These are phyloP conservation scores for Podospora didyma DNA, from an alignment of 495 filamentous ascomycete species.

Conservation along the genomic window DNA sequence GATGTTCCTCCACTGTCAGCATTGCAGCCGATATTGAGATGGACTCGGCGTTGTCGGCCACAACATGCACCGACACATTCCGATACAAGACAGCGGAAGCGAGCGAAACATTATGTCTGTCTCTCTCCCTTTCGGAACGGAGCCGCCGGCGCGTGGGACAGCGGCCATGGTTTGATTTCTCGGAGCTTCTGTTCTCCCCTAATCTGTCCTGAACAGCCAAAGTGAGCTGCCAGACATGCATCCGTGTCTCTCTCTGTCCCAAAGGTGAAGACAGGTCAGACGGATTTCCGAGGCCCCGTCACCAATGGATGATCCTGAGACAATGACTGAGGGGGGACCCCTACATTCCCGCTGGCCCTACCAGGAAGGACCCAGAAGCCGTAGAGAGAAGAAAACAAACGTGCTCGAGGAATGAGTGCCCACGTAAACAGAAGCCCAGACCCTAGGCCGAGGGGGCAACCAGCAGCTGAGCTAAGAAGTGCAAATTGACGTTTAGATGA, in stretches of 20 bases:
- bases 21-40: background rate
- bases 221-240: background rate
- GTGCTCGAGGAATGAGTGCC: constrained; percentile 3
- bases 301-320: background rate
- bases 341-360: constrained; percentile 9
- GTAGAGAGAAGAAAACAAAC: background rate
- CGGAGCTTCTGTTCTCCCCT: background rate
- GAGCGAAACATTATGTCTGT: background rate
- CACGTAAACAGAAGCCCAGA: background rate
- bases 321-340: background rate
- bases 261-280: background rate
- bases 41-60: background rate
- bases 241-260: background rate
- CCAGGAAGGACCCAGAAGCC: background rate
- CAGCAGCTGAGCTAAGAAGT: too few species aligned
- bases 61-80: background rate
- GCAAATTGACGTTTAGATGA: background rate
- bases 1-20: background rate
- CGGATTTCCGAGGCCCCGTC: background rate
- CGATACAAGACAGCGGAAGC: background rate
- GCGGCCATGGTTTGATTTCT: background rate
- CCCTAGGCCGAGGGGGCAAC: too few species aligned
- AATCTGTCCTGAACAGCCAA: background rate
- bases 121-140: background rate
- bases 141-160: background rate